These are phyloP conservation scores for Xerocomus spinulosus DNA, from an alignment of 768 basidiomycete genomes.

Conservation along the genomic window DNA sequence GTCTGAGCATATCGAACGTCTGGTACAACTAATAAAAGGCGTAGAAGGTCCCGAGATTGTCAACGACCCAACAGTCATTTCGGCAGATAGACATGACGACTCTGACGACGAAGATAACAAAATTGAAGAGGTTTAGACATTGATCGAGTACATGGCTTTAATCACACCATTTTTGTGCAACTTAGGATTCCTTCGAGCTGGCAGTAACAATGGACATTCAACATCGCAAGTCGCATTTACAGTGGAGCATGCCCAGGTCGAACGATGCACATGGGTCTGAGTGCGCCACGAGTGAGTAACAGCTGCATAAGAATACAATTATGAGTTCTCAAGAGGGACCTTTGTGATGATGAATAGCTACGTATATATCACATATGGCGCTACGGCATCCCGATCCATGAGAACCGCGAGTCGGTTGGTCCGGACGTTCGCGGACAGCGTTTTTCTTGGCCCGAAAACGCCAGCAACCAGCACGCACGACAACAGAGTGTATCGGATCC, in stretches of 20 bases:
- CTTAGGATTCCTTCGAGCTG: neutral
- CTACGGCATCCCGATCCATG: constrained; percentile 14
- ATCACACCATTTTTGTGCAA: constrained; percentile 6
- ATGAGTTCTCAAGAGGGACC: constrained; percentile 19
- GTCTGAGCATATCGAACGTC: constrained; percentile 79
- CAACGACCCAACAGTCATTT: constrained; percentile 25
- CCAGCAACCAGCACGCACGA: constrained; percentile 1
- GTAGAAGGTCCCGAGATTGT: constrained; percentile 56
- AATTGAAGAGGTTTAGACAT: constrained; percentile 68
- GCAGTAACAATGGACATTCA: too few relatives aligned
- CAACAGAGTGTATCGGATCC: constrained; percentile 1
- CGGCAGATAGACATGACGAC: constrained; percentile 22
- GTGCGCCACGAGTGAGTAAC: constrained; percentile 20
- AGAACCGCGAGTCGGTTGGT: constrained; percentile 1
- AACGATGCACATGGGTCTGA: constrained; percentile 1
- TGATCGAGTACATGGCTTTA: constrained; percentile 12
- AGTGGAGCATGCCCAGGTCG: constrained; percentile 1
- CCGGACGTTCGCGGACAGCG: neutral
- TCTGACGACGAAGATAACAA: constrained; percentile 63
- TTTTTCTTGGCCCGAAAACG: neutral
- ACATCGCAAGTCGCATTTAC: neutral
- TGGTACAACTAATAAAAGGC: constrained; percentile 83
- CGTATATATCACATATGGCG: constrained; percentile 8
- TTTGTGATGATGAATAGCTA: constrained; percentile 22
- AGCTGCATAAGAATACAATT: constrained; percentile 11